Evolutionary conservation across 768 basidiomycete genomes (phyloP).

Genomic region (Suillus discolor): DNA sequence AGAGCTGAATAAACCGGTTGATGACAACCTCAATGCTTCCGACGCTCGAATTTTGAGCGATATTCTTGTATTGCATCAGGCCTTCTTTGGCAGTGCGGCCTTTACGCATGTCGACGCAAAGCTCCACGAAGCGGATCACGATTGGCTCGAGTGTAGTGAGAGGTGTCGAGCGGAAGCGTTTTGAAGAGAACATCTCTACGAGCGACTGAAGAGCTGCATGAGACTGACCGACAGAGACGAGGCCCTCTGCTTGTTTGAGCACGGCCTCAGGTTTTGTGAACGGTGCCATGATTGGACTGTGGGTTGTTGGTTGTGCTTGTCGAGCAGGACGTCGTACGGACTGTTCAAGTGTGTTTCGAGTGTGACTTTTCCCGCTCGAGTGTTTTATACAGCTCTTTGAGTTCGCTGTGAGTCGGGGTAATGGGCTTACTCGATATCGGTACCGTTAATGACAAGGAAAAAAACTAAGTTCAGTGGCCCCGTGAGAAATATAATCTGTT

Average conservation of each 20-base stretch:
- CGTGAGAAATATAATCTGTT: slow-evolving; percentile 7
- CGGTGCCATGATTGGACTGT: slow-evolving; percentile 66
- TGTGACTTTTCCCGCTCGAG: not conserved
- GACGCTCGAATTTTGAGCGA: slow-evolving; percentile 91
- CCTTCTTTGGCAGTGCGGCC: slow-evolving; percentile 94
- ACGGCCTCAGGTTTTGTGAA: slow-evolving; percentile 91
- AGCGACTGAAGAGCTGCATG: slow-evolving; percentile 89
- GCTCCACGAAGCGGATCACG: slow-evolving; percentile 92
- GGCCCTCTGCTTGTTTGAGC: slow-evolving; percentile 91
- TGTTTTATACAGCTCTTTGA: slow-evolving; percentile 6
- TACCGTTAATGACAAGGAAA: slow-evolving; percentile 10
- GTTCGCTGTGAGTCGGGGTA: slow-evolving; percentile 5
- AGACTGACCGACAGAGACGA: slow-evolving; percentile 88
- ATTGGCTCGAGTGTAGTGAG: slow-evolving; percentile 91
- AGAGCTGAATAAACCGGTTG: slow-evolving; percentile 77
- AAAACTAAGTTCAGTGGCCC: slow-evolving; percentile 11
- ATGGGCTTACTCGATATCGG: slow-evolving; percentile 5
- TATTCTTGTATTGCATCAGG: slow-evolving; percentile 97
- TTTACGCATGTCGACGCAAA: slow-evolving; percentile 94
- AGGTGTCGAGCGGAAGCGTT: slow-evolving; percentile 92
- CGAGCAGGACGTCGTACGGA: not conserved
- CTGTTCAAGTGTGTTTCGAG: not conserved
- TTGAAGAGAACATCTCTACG: slow-evolving; percentile 90
- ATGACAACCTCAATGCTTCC: slow-evolving; percentile 92
- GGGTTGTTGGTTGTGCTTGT: not conserved